phyloP scores from a whole-genome alignment of 1,284 basidiomycete genomes.

The Chondrostereum purpureum region DNA sequence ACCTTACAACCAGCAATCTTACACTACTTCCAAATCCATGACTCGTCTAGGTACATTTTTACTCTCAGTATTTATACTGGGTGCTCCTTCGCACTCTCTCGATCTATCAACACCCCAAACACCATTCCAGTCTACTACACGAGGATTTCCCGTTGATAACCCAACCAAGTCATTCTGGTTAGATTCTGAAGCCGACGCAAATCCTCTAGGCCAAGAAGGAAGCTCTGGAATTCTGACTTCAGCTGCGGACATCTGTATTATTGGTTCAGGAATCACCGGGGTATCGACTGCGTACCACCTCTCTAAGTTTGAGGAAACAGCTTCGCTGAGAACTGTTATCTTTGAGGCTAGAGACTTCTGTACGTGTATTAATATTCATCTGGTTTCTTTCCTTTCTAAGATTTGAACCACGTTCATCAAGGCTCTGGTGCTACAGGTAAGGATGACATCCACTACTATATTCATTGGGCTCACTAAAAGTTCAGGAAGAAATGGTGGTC shows the following conservation, averaged over 20 bases:
- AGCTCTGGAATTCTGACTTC: slow-evolving; percentile 48
- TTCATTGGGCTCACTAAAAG: background rate
- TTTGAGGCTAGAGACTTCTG: slow-evolving; percentile 77
- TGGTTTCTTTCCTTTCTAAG: no score
- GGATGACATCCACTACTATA: slow-evolving; percentile 9
- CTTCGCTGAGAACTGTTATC: slow-evolving; percentile 46
- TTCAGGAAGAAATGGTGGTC: slow-evolving; percentile 72
- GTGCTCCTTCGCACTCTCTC: no score
- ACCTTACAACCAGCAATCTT: no score
- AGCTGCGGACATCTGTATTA: slow-evolving; percentile 66
- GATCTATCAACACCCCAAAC: no score
- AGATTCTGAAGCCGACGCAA: slow-evolving; percentile 48
- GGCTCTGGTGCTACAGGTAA: slow-evolving; percentile 80
- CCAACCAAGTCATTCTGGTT: slow-evolving; percentile 70
- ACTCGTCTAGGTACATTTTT: no score
- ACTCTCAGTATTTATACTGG: no score
- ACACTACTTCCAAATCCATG: no score
- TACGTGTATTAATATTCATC: slow-evolving; percentile 37
- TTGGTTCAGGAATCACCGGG: slow-evolving; percentile 75
- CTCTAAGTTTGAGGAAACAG: no score
- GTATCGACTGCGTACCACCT: slow-evolving; percentile 67
- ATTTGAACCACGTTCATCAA: slow-evolving; percentile 22
- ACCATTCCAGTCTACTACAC: no score
- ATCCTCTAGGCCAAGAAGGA: slow-evolving; percentile 58
- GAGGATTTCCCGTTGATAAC: slow-evolving; percentile 52